Evolutionary conservation across 257 asterid genomes (phyloP), one percentile per base, ranked within the genome.

Genomic region (Ballota nigra): DNA sequence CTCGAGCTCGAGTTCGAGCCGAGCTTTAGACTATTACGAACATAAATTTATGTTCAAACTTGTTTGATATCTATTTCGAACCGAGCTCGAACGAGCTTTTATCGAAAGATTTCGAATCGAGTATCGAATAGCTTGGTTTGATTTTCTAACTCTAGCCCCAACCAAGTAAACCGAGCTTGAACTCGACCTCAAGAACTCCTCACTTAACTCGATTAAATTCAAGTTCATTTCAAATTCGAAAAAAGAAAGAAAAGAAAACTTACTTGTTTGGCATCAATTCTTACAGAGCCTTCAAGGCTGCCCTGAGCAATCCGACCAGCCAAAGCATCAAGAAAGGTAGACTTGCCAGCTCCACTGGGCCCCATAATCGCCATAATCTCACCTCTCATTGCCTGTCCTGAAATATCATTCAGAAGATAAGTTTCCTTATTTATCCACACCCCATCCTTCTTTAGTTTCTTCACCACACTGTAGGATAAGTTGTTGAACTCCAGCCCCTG

Each of bases 301-400:
- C 97, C 96, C 43, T 81, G 97, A 33, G 96, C 93, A 43, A 92
- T 92, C 53, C 96, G 77, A 10, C 96, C 97, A 4, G 97, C 97
- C 68, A 92, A 67, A 31, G 97, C 97, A 73, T 92, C 97, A 68
- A 92, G 93, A 79, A 87, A 85, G 5, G 96, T 92, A 0, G 97
- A 92, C 59, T 92, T 92, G 1, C 97, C 97, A 0, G 97, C 96
- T 1, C 97, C 97, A 70, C 97, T 92, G 8, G 96, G 97, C 16
- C 97, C 97, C 85, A 92, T 83, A 62, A 92, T 92, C 58, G 96
- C 97, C 93, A 89, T 77, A 66, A 92, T 71, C 65, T 89, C 93
- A 7, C 96, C 97, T 57, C 87, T 79, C 80, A 86, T 68, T 0
- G 96, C 96, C 75, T 89, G 96, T 5, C 96, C 96, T 0, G 97